Evolutionary conservation across 192 early-diverging fungal species (phyloP).

Genomic region (Podila epicladia): DNA sequence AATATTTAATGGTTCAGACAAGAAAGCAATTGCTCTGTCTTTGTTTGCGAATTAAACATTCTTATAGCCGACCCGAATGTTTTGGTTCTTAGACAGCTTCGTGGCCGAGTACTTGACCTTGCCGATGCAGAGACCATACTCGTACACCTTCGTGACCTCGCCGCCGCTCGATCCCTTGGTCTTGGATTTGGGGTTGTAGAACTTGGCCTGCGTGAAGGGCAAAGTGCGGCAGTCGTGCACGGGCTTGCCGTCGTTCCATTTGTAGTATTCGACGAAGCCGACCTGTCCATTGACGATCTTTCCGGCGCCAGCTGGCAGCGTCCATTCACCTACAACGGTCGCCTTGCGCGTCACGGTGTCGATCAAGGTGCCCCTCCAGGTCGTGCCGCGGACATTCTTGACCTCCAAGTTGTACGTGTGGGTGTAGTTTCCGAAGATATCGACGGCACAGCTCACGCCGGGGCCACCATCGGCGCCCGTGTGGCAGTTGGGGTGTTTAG

Average conservation of each 20-base stretch:
- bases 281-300: neutral
- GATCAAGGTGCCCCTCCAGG: neutral
- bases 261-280: conserved; percentile 3
- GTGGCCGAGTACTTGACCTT: neutral
- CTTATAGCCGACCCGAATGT: too few species aligned
- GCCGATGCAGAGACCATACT: neutral
- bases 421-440: neutral
- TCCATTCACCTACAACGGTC: neutral
- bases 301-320: neutral
- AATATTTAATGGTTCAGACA: too few species aligned
- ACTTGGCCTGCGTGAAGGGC: neutral
- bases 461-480: neutral
- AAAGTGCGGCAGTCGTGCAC: neutral
- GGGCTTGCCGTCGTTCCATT: neutral
- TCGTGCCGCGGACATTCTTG: neutral
- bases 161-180: conserved; percentile 1
- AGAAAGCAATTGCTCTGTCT: too few species aligned
- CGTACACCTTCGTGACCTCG: neutral
- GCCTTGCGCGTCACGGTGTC: neutral
- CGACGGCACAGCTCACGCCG: neutral
- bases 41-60: too few species aligned
- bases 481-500: neutral
- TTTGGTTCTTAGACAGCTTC: too few species aligned
- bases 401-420: conserved; percentile 3
- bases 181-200: conserved; percentile 1